These are phyloP conservation scores for Gardenia jasminoides DNA, from an alignment of 257 asterid species.

Conservation along the genomic window DNA sequence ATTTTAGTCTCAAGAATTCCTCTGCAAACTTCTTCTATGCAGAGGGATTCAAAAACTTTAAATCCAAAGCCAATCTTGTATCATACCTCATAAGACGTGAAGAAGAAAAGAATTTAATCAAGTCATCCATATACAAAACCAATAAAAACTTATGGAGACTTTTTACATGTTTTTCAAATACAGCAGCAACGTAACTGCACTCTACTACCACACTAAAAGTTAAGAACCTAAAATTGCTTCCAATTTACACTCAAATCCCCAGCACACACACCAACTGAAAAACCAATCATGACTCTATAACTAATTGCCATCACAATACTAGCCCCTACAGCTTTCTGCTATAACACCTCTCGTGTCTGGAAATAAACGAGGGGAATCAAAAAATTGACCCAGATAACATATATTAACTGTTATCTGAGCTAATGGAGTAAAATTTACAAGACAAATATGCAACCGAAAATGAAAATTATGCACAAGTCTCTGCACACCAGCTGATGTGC, in stretches of 20 bases:
- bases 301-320: constrained; percentile 40
- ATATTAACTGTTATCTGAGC: constrained; percentile 39
- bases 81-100: background rate
- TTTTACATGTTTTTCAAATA: constrained; percentile 7
- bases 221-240: constrained; percentile 6
- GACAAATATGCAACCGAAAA: constrained; percentile 27
- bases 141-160: background rate
- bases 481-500: constrained; percentile 27
- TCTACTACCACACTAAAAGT: constrained; percentile 17
- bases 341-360: constrained; percentile 41
- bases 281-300: constrained; percentile 35
- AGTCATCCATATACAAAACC: constrained; percentile 5
- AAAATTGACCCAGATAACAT: constrained; percentile 51
- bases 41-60: background rate
- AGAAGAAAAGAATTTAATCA: background rate
- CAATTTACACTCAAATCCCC: constrained; percentile 40
- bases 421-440: constrained; percentile 37
- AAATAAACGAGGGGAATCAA: constrained; percentile 42
- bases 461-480: constrained; percentile 46
- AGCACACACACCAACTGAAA: constrained; percentile 38
- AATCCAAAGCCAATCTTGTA: background rate
- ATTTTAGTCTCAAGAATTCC: background rate
- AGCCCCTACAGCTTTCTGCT: constrained; percentile 28
- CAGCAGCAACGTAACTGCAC: constrained; percentile 16
- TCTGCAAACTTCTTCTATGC: background rate